Conservation (phyloP, 2,329 filamentous ascomycete genomes). For the Emergomyces orientalis region DNA sequence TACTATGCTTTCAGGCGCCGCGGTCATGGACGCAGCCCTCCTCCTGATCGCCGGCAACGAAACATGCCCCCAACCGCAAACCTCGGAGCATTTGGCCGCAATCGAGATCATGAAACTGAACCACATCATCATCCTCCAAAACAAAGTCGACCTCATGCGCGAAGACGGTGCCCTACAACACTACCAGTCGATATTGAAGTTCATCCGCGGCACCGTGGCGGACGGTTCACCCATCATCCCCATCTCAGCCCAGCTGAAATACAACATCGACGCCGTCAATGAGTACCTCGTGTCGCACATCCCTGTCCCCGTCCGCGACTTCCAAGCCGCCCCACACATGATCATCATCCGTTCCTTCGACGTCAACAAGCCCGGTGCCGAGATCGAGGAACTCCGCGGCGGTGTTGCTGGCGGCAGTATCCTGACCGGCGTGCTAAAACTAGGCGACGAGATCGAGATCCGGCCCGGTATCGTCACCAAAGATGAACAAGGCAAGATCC, state of each 20-base stretch:
- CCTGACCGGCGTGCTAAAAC: slow-evolving; percentile 89
- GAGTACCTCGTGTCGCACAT: slow-evolving; percentile 94
- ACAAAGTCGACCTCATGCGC: slow-evolving; percentile 98
- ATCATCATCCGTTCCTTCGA: slow-evolving; percentile 99
- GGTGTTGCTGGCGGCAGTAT: slow-evolving; percentile 97
- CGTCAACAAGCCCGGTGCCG: slow-evolving; percentile 98
- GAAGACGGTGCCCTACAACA: slow-evolving; percentile 90
- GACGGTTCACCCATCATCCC: slow-evolving; percentile 93
- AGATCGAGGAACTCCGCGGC: slow-evolving; percentile 96
- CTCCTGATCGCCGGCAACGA: slow-evolving; percentile 97
- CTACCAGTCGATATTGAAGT: slow-evolving; percentile 95
- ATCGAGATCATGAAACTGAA: slow-evolving; percentile 99
- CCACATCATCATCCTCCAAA: slow-evolving; percentile 98
- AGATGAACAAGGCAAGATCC: slow-evolving; percentile 84
- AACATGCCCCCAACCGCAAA: slow-evolving; percentile 95
- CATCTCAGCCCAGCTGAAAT: slow-evolving; percentile 94
- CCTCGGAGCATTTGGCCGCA: slow-evolving; percentile 94
- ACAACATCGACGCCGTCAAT: slow-evolving; percentile 98
- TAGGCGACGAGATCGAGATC: slow-evolving; percentile 97
- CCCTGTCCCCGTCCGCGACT: slow-evolving; percentile 82
- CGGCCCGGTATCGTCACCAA: slow-evolving; percentile 96
- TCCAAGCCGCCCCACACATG: slow-evolving; percentile 89
- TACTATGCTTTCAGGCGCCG: slow-evolving; percentile 98
- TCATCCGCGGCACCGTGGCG: slow-evolving; percentile 94
- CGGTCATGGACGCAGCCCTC: slow-evolving; percentile 97